These are phyloP conservation scores for Acanthamoeba healyi DNA, from an alignment of 208 protist species.

Conservation along the genomic window DNA sequence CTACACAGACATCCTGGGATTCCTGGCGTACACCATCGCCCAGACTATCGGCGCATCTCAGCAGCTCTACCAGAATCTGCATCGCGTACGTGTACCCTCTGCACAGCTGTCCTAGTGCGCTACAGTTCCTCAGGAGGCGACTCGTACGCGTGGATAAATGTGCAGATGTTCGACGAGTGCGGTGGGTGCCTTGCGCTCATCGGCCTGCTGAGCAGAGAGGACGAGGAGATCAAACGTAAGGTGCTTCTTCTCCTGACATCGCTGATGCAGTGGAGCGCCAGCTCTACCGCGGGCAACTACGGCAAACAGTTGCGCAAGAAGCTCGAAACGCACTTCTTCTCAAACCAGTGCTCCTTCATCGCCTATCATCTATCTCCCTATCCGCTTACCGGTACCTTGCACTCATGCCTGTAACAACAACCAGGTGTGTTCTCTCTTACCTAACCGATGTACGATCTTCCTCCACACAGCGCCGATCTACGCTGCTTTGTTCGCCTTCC, in stretches of 20 bases:
- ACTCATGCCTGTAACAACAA: background rate
- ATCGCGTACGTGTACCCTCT: background rate
- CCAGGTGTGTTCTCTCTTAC: background rate
- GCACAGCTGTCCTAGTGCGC: no score
- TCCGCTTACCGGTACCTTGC: background rate
- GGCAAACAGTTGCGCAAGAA: slow-evolving; percentile 62
- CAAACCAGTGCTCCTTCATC: slow-evolving; percentile 45
- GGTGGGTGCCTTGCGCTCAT: slow-evolving; percentile 11
- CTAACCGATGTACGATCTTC: no score
- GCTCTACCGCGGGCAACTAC: background rate
- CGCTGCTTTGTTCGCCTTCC: slow-evolving; percentile 46
- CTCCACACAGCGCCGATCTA: slow-evolving; percentile 2
- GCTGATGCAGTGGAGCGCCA: slow-evolving; percentile 41
- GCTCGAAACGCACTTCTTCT: slow-evolving; percentile 44
- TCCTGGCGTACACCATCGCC: slow-evolving; percentile 8
- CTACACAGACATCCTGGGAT: slow-evolving; percentile 13
- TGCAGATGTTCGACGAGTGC: slow-evolving; percentile 42
- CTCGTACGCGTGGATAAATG: no score
- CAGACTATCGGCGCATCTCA: background rate
- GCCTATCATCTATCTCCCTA: slow-evolving; percentile 37
- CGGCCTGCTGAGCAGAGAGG: slow-evolving; percentile 7
- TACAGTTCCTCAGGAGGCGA: no score
- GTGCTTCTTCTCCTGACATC: slow-evolving; percentile 24
- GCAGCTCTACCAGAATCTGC: slow-evolving; percentile 33
- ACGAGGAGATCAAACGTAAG: slow-evolving; percentile 40